These are phyloP conservation scores for Filobasidium floriforme DNA, from an alignment of 768 basidiomycete species.

Conservation along the genomic window DNA sequence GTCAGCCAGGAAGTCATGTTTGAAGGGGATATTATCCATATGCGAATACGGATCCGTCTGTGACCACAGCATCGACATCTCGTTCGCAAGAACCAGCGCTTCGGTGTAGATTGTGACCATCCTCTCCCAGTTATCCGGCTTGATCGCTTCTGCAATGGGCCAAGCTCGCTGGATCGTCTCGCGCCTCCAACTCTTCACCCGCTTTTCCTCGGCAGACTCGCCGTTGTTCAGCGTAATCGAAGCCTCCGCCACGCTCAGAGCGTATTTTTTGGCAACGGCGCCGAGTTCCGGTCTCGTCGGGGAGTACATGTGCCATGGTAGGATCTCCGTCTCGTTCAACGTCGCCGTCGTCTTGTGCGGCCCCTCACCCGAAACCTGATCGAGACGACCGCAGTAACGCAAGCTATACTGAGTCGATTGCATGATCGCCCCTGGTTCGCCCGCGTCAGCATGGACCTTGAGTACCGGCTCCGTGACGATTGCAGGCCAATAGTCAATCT, in stretches of 20 bases:
- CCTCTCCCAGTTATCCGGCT: slow-evolving; percentile 28
- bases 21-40: slow-evolving; percentile 16
- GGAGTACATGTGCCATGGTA: not conserved
- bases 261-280: not conserved
- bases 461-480: not conserved
- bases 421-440: not conserved
- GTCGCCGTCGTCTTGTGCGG: not conserved
- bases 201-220: not conserved
- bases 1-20: not conserved
- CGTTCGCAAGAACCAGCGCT: slow-evolving; percentile 30
- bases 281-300: not conserved
- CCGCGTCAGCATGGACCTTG: not conserved
- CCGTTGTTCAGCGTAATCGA: not conserved
- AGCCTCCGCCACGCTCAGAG: not conserved
- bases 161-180: slow-evolving; percentile 14
- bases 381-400: not conserved
- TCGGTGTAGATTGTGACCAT: slow-evolving; percentile 26
- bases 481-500: slow-evolving; percentile 11
- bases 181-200: not conserved
- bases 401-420: not conserved
- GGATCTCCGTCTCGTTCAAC: not conserved
- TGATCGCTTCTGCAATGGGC: slow-evolving; percentile 24
- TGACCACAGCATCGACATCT: slow-evolving; percentile 28
- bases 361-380: not conserved
- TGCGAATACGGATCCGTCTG: slow-evolving; percentile 37